Base-by-base conservation (phyloP, 495 filamentous ascomycete genomes). In the Daldinia childiae region DNA sequence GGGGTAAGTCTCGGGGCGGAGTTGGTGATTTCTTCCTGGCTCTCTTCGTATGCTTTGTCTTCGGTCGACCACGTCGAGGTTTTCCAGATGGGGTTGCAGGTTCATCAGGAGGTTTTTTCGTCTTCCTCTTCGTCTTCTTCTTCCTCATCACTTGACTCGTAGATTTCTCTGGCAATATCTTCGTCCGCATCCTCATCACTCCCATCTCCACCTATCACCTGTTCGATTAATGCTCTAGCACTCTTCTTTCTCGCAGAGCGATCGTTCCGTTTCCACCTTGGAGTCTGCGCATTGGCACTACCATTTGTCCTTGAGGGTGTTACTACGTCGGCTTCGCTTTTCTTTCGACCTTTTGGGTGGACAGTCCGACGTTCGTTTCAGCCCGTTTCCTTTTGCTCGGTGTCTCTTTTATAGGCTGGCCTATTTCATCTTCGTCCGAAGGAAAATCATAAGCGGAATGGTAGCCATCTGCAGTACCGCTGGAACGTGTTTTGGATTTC, bases 191-290 rank as follows among this genome's bases (percentile, higher is more conserved):
- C 92, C 74, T 91, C 91, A 52, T 90, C 88, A 68, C 93, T 91
- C n/a, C 90, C 88, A 57, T 88, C 87, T 15, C 82, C 87, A 7
- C 79, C 82, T 15, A 87, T 79, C 27, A 87, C 85, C 11, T 83
- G 88, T 72, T 94, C 89, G 19, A 94, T 89, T 6, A 96, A 77
- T 6, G 88, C 86, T 51, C 89, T 86, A 4, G 89, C 91, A 76
- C 92, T 97, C 82, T 97, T 97, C 73, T 90, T 90, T 73, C 92
- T 88, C 3, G 94, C 95, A 0, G 93, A 97, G 7, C 90, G 87
- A 78, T 97, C 92, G 59, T 86, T 86, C 50, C 84, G 82, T 73
- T 85, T 85, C 32, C 74, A 71, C 66, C 87, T 83, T 12, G 90
- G 87, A 11, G 85, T 90, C 48, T 79, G 73, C 26, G 78, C 81